These are phyloP conservation scores for Phytophthora pinifolia DNA, from an alignment of 352 stramenopile species.

Conservation along the genomic window DNA sequence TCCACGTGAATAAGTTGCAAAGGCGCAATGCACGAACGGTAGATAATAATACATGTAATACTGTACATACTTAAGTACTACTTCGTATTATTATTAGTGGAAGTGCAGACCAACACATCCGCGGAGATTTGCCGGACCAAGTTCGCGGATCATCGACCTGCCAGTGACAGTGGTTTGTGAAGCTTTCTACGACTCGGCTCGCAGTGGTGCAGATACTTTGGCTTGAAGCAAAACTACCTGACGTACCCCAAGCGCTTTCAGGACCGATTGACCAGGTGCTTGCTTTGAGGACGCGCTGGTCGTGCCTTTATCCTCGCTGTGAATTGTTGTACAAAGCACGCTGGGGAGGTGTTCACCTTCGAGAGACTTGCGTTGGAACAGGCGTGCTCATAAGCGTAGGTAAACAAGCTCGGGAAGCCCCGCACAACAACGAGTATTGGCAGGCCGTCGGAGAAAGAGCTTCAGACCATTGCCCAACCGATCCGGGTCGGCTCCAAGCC, in stretches of 20 bases:
- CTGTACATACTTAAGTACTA: no score
- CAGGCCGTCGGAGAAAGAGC: constrained; percentile 53
- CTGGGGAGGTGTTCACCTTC: constrained; percentile 17
- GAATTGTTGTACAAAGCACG: no score
- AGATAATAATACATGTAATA: no score
- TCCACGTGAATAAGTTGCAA: constrained; percentile 74
- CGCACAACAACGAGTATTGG: constrained; percentile 63
- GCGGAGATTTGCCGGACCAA: constrained; percentile 60
- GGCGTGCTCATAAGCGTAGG: constrained; percentile 48
- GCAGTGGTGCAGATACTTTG: constrained; percentile 52
- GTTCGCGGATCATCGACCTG: constrained; percentile 80
- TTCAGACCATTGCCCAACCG: constrained; percentile 55
- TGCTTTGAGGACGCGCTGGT: no score
- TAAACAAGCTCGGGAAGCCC: constrained; percentile 43
- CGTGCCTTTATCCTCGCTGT: no score
- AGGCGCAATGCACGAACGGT: constrained; percentile 1
- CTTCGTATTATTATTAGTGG: no score
- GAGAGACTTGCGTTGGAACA: constrained; percentile 38
- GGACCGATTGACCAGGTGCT: no score
- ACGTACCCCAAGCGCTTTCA: no score
- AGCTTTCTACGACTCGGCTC: constrained; percentile 93
- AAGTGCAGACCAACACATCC: constrained; percentile 16
- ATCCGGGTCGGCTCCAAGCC: constrained; percentile 48
- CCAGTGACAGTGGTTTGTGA: constrained; percentile 94
- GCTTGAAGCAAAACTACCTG: constrained; percentile 15